Evolutionary conservation across 1,284 basidiomycete genomes (phyloP).

Genomic region (Melampsora americana): DNA sequence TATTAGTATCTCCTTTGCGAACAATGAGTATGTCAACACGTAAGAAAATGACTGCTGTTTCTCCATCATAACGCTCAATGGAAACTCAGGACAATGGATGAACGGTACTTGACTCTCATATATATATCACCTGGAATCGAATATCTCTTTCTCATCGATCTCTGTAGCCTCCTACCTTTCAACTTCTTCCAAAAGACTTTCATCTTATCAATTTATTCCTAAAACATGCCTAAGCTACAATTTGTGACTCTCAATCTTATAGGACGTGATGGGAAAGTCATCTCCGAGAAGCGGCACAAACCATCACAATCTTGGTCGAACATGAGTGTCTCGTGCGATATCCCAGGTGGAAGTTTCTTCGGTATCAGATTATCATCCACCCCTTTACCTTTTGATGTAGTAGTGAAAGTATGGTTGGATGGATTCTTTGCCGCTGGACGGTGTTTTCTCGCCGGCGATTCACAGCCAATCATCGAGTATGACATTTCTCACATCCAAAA

Average conservation of each 20-base stretch:
- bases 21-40: too few relatives aligned
- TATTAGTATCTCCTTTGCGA: too few relatives aligned
- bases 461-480: conserved; percentile 29
- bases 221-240: conserved; percentile 34
- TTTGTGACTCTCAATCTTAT: conserved; percentile 21
- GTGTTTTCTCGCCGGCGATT: conserved; percentile 29
- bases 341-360: conserved; percentile 12
- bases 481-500: conserved; percentile 9
- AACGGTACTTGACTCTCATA: too few relatives aligned
- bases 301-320: conserved; percentile 8
- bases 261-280: conserved; percentile 10
- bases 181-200: too few relatives aligned
- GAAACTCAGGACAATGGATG: too few relatives aligned
- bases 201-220: too few relatives aligned
- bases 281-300: conserved; percentile 5
- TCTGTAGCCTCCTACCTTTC: too few relatives aligned
- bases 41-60: too few relatives aligned
- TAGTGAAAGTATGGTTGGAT: conserved; percentile 28
- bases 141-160: too few relatives aligned
- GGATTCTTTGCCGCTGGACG: conserved; percentile 24
- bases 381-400: conserved; percentile 35
- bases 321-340: conserved; percentile 6
- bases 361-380: conserved; percentile 21
- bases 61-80: too few relatives aligned
- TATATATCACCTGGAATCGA: too few relatives aligned